A percentile compares a stretch with the other conserved stretches of the same genome.
Conservation (phyloP, 306 rosid genomes). For the Mucuna pruriens region DNA sequence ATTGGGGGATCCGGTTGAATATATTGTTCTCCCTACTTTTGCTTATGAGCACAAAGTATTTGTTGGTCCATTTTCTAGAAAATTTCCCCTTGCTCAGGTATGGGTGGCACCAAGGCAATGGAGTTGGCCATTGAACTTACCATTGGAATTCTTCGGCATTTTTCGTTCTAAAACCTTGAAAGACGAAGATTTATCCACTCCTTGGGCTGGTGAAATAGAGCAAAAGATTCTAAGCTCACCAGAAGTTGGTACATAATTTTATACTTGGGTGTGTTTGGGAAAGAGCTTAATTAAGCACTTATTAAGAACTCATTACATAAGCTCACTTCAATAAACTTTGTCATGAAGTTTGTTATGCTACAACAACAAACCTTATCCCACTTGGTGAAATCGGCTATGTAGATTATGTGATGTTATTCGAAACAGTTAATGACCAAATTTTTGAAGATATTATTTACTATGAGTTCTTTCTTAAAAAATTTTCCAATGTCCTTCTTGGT, state of each 20-base stretch:
- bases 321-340: not conserved
- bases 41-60: constrained; percentile 96
- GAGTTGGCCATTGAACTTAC: constrained; percentile 99
- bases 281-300: not conserved
- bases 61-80: constrained; percentile 94
- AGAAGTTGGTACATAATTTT: constrained; percentile 74
- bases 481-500: not conserved
- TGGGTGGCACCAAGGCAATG: constrained; percentile 99
- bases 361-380: not conserved
- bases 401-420: not conserved
- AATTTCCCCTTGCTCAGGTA: constrained; percentile 81
- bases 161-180: constrained; percentile 79
- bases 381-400: not conserved
- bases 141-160: constrained; percentile 86
- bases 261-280: not conserved
- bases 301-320: not conserved
- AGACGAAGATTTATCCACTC: constrained; percentile 70
- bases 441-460: not conserved
- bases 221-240: constrained; percentile 94
- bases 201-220: constrained; percentile 88
- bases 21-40: constrained; percentile 88
- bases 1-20: constrained; percentile 85
- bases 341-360: not conserved
- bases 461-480: not conserved
- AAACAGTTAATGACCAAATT: not conserved